Evolutionary conservation across 2,329 filamentous ascomycete species (phyloP), one percentile per base, ranked within the genome.

Genomic region (Beauveria asiatica): DNA sequence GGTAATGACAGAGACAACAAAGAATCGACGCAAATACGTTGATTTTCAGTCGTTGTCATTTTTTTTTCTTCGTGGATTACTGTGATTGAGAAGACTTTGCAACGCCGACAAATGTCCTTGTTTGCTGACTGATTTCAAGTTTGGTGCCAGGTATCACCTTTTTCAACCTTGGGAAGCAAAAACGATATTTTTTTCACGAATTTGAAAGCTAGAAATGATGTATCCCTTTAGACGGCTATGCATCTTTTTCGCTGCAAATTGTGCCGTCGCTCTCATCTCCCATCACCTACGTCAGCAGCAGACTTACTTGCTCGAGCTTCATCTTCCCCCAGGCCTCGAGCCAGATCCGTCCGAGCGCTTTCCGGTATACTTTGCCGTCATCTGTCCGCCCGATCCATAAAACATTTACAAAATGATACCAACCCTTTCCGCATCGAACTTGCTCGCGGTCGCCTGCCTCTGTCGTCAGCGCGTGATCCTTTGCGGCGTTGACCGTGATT

Each of bases 271-370:
- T 23, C 5, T 17, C 44, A 23, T 46, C 4, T 46, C 19, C 16
- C 16, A 8, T 46, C 44, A 16, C 17, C 6, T 51, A 55, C 17
- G 53, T 55, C 41, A 55, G 25, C 41, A 55, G 33, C 27, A 55
- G n/a, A 16, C 53, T 45, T 3, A 55, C 53, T 11, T 55, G 23
- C 25, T 55, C 53, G 13, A 45, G 41, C 23, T 67, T 42, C 54
- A 61, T 48, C 9, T 21, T 58, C 48, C 54, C 21, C 60, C 60
- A 61, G 4, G 27, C 55, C 42, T 17, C 19, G 5, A 27, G 30
- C 60, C 60, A 62, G 13, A 62, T 45, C 30, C 60, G 54, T 8
- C 60, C 60, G 11, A 59, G 23, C 11, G 60, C 60, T 45, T 62
- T 59, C 3, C 60, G 55, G 25, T 62, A 62, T 6, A 56, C 45